These are phyloP conservation scores for Schizopora paradoxa DNA, from an alignment of 1,284 basidiomycete species.

Conservation along the genomic window DNA sequence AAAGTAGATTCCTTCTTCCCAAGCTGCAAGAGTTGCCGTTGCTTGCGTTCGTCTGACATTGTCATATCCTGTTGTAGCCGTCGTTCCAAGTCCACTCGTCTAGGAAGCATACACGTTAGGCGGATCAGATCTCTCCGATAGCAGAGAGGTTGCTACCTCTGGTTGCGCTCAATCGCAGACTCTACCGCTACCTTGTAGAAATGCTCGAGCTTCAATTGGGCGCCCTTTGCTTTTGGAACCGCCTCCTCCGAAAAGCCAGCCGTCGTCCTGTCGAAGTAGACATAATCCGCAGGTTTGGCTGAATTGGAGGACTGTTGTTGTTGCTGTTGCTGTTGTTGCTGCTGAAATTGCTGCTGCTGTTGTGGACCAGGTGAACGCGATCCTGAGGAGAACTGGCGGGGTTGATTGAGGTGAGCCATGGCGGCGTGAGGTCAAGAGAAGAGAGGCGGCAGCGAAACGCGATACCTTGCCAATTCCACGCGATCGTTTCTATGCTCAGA, in stretches of 20 bases:
- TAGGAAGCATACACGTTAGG: conserved; percentile 28
- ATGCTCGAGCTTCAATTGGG: conserved; percentile 96
- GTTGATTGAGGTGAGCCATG: conserved; percentile 18
- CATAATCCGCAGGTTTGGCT: conserved; percentile 65
- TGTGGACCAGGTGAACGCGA: conserved; percentile 11
- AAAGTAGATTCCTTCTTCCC: conserved; percentile 91
- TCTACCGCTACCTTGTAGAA: conserved; percentile 96
- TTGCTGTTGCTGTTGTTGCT: conserved; percentile 16
- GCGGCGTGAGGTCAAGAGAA: neutral
- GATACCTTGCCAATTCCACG: too few relatives aligned
- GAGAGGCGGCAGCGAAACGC: neutral
- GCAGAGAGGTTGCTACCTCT: conserved; percentile 34
- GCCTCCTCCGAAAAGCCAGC: conserved; percentile 83
- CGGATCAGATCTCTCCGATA: conserved; percentile 16
- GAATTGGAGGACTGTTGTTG: conserved; percentile 26
- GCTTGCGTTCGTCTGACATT: conserved; percentile 79
- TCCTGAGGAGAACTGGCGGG: conserved; percentile 10
- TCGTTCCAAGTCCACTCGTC: conserved; percentile 91
- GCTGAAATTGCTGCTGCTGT: conserved; percentile 22
- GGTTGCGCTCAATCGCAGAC: conserved; percentile 76
- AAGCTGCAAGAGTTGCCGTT: conserved; percentile 86
- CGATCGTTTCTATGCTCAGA: too few relatives aligned
- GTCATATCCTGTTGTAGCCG: conserved; percentile 72
- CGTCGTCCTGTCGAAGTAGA: conserved; percentile 92
- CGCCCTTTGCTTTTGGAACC: conserved; percentile 88